phyloP scores from a whole-genome alignment of 345 rosid species.

The Arabidopsis suecica region DNA sequence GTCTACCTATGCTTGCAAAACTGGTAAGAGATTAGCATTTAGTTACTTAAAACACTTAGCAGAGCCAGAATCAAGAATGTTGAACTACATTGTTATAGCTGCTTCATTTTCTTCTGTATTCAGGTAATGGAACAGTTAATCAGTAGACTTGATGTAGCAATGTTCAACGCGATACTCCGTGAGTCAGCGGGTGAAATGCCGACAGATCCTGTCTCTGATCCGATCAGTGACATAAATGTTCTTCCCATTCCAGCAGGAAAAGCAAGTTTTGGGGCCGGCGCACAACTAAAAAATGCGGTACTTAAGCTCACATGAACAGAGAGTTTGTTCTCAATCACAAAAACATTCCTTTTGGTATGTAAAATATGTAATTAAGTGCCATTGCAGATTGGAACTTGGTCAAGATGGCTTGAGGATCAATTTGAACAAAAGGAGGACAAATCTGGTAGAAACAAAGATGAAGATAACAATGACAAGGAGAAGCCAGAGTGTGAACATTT shows the following conservation, averaged over 20 bases:
- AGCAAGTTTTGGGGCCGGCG: constrained; percentile 91
- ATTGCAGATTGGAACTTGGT: constrained; percentile 86
- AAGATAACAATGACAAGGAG: constrained; percentile 35
- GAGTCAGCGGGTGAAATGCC: constrained; percentile 97
- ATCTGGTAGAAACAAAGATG: constrained; percentile 44
- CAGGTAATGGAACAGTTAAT: constrained; percentile 96
- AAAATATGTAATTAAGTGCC: constrained; percentile 1
- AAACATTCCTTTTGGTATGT: neutral
- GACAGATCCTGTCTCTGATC: constrained; percentile 95
- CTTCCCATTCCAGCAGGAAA: constrained; percentile 92
- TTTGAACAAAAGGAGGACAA: constrained; percentile 73
- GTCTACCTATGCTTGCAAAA: constrained; percentile 81
- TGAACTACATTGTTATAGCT: neutral
- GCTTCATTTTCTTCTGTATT: constrained; percentile 21
- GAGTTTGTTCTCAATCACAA: neutral
- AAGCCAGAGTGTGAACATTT: constrained; percentile 52
- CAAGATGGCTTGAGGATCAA: constrained; percentile 91
- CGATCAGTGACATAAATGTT: constrained; percentile 82
- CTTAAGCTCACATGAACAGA: constrained; percentile 36
- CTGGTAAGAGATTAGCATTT: constrained; percentile 53
- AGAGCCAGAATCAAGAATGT: neutral
- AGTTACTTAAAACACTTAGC: neutral
- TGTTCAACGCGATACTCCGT: constrained; percentile 97
- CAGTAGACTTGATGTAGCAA: constrained; percentile 87
- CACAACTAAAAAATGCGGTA: constrained; percentile 91